Evolutionary conservation across 2,329 filamentous ascomycete species (phyloP), one percentile per base, ranked within the genome.

Genomic region (Mollisia scopiformis): DNA sequence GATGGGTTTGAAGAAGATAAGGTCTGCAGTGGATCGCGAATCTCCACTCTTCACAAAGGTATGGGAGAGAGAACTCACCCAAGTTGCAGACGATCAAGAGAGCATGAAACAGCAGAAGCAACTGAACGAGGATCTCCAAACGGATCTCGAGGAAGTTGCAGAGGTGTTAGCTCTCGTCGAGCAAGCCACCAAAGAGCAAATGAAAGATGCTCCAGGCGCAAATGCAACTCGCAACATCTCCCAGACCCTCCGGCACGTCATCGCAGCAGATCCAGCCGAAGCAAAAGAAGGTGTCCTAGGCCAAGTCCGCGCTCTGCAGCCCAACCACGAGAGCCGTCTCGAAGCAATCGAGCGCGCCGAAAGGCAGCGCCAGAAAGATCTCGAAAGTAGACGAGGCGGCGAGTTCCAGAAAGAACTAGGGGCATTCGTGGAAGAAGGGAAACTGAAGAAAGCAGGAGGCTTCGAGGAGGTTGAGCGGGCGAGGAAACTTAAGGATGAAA

Each of bases 21-120:
- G 97, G 73, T 93, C 97, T 16, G 96, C 91, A 79, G 85, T 99
- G 78, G 89, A 88, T 69, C 86, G 87, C 50, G 95, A 99, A 83
- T 97, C 97, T 76, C 95, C 95, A 0, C 82, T 97, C 60, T 99
- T 95, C 94, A 97, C 93, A 57, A 97, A 97, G 85, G 96, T 98
- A 66, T 99, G 95, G 95, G 94, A 98, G 84, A 93, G 96, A 77
- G 93, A 98, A 75, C 82, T 99, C 49, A 92, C 98, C 75, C 89
- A 94, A 55, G 94, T 99, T 2, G 98, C 95, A 78, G 93, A 96
- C 74, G 95, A 97, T 72, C 88, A 93, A 67, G 94, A 98, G 73
- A 88, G 97, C 76, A 85, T 99, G 68, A 95, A 93, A 53, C 90
- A 98, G 82, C 94, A 97, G 81, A 95, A 99, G 79, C 95, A 98